A percentile compares a stretch with the other conserved stretches of the same genome.
Conservation (phyloP, 192 early-diverging fungal species). For the Diversispora epigaea region DNA sequence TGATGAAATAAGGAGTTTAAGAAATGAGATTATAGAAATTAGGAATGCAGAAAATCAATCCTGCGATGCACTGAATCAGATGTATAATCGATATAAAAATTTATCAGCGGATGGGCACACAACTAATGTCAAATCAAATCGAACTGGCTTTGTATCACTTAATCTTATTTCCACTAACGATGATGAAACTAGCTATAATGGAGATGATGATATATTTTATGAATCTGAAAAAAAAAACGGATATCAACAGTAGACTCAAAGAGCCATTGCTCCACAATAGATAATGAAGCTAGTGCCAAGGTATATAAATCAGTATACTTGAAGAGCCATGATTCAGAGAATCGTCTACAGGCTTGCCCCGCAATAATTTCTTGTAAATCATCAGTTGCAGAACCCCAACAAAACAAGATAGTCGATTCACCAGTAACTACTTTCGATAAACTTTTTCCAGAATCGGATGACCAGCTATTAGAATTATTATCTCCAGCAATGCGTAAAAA, state of each 20-base stretch:
- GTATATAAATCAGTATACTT: slow-evolving; percentile 5
- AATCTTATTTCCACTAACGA: too few species aligned
- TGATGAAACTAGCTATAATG: neutral
- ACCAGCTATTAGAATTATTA: slow-evolving; percentile 1
- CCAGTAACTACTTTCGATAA: too few species aligned
- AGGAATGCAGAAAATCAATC: neutral
- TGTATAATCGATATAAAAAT: neutral
- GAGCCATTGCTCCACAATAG: too few species aligned
- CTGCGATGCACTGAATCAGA: neutral
- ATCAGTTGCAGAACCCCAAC: too few species aligned
- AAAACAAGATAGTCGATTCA: too few species aligned
- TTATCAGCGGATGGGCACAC: neutral
- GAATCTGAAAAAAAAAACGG: neutral
- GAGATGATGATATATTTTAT: neutral
- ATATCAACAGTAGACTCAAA: neutral
- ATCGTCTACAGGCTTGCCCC: too few species aligned
- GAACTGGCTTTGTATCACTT: too few species aligned
- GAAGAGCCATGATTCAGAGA: neutral
- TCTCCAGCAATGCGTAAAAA: neutral
- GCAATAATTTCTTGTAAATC: too few species aligned
- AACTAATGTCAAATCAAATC: too few species aligned
- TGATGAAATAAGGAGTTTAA: neutral
- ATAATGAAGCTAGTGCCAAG: neutral
- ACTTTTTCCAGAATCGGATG: neutral
- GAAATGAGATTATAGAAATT: neutral